Conservation (phyloP, 148 eudicot genomes). For the Polygonum aviculare region DNA sequence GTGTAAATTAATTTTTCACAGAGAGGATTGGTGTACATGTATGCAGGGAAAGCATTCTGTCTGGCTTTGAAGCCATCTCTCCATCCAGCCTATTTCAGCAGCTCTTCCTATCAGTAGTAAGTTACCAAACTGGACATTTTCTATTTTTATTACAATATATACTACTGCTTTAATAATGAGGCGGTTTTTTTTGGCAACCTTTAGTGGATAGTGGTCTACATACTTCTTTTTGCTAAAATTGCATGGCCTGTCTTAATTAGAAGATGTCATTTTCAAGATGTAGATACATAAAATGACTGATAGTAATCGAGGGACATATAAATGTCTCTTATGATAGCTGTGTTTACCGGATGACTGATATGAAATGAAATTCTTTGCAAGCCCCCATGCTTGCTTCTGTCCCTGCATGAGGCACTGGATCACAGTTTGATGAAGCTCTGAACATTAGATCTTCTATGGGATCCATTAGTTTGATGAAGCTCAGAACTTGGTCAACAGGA, state of each 20-base stretch:
- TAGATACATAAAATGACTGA: neutral
- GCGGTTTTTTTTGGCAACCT: neutral
- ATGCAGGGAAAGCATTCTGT: constrained; percentile 78
- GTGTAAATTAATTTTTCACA: neutral
- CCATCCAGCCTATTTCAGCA: constrained; percentile 79
- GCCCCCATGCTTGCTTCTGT: neutral
- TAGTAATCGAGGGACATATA: neutral
- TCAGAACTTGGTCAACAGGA: neutral
- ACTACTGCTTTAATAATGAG: neutral
- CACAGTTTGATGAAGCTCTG: neutral
- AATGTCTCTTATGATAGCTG: neutral
- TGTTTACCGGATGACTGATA: neutral
- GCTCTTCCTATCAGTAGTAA: constrained; percentile 75
- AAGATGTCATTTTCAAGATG: neutral
- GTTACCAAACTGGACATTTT: constrained; percentile 10
- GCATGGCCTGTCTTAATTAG: neutral
- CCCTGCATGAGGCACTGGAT: neutral
- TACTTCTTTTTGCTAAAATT: neutral
- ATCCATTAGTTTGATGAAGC: neutral
- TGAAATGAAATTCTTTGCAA: neutral
- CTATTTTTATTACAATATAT: neutral
- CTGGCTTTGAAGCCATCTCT: constrained; percentile 49
- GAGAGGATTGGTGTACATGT: constrained; percentile 13
- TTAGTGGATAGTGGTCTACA: neutral
- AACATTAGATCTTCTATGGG: neutral